Conservation (phyloP, 441 rosid genomes). For the Jatropha podagrica region DNA sequence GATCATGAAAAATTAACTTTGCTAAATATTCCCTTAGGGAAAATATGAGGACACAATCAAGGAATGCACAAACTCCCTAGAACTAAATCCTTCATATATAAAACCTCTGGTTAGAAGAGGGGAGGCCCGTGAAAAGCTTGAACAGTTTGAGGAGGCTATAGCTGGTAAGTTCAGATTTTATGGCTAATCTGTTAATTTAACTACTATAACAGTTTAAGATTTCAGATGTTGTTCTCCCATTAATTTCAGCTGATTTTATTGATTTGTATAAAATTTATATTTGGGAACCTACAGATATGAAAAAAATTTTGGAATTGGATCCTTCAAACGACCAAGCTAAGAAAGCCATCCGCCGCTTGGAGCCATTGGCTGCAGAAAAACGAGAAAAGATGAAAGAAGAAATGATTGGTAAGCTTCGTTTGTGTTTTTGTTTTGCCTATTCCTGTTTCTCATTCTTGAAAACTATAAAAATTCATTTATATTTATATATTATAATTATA, state of each 20-base stretch:
- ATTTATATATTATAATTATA: too few relatives aligned
- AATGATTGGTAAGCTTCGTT: constrained; percentile 72
- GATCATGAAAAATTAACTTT: neutral
- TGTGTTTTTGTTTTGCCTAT: neutral
- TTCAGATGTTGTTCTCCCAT: neutral
- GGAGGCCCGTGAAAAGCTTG: constrained; percentile 88
- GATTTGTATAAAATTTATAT: neutral
- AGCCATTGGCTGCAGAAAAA: constrained; percentile 86
- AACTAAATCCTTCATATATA: constrained; percentile 71
- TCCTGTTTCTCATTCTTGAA: neutral
- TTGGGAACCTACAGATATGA: constrained; percentile 53
- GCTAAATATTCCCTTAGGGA: constrained; percentile 39
- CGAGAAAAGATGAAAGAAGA: constrained; percentile 97
- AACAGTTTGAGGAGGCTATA: constrained; percentile 84
- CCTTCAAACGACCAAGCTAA: constrained; percentile 74
- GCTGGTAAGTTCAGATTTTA: constrained; percentile 48
- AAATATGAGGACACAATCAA: constrained; percentile 74
- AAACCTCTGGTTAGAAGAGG: constrained; percentile 80
- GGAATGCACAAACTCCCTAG: constrained; percentile 85
- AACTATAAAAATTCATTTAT: too few relatives aligned
- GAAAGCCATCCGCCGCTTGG: constrained; percentile 59
- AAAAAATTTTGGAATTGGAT: constrained; percentile 78
- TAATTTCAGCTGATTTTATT: neutral
- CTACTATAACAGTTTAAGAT: neutral
- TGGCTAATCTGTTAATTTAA: neutral